Percentiles rank a stretch among this genome's conserved stretches.
Evolutionary conservation across 139 green algal species (phyloP).

Genomic region (Chlorella sp.): DNA sequence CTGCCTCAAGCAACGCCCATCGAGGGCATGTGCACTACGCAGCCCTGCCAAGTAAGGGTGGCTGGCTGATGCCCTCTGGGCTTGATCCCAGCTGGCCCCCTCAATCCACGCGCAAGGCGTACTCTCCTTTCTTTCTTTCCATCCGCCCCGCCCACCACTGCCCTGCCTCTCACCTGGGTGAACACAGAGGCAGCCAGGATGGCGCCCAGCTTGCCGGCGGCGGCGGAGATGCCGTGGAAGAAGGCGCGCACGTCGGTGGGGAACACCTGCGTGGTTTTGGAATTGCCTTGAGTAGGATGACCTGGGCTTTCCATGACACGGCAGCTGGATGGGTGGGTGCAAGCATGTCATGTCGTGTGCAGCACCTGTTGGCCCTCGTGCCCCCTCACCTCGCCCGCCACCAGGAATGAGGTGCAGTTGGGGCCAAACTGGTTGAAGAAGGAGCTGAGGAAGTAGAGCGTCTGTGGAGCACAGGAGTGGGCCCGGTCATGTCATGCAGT

Average conservation of each 20-base stretch:
- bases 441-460: conserved; percentile 79
- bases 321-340: no score
- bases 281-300: no score
- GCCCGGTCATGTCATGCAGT: no score
- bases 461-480: no score
- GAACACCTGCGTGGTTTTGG: conserved; percentile 12
- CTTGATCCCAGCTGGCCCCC: background rate
- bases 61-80: background rate
- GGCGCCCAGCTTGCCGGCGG: conserved; percentile 64
- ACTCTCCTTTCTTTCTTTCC: background rate
- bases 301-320: no score
- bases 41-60: background rate
- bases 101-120: no score
- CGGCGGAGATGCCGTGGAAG: conserved; percentile 64
- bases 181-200: conserved; percentile 58
- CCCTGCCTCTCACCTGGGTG: conserved; percentile 23
- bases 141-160: no score
- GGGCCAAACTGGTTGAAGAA: conserved; percentile 84
- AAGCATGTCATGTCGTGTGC: no score
- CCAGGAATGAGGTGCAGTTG: conserved; percentile 60
- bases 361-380: no score
- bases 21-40: no score
- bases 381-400: conserved; percentile 72
- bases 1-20: no score
- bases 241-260: conserved; percentile 59